Evolutionary conservation across 176 grass and related monocot genomes (phyloP).

Genomic region (Hyparrhenia diplandra): DNA sequence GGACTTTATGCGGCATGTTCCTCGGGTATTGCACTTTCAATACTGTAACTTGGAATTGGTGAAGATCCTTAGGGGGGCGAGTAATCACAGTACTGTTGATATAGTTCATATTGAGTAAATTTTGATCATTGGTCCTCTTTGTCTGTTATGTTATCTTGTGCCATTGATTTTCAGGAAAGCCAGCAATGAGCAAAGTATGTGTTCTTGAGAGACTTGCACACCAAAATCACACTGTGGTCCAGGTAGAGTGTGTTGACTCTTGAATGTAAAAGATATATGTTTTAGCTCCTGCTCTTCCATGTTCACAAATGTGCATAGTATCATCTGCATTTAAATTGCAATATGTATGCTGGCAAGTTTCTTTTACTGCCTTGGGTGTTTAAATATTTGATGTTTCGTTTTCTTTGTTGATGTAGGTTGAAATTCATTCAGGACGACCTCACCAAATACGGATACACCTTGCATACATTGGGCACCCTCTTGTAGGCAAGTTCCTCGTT

Average conservation of each 20-base stretch:
- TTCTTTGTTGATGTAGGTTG: conserved; percentile 45
- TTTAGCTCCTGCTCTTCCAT: neutral
- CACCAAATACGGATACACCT: conserved; percentile 92
- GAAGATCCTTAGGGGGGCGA: too few species aligned
- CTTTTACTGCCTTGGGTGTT: neutral
- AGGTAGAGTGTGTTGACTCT: conserved; percentile 32
- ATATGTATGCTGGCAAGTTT: neutral
- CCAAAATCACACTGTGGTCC: conserved; percentile 59
- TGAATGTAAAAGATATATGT: neutral
- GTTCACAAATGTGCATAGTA: neutral
- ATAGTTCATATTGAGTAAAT: neutral
- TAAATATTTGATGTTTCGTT: conserved; percentile 3
- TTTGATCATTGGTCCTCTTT: conserved; percentile 6
- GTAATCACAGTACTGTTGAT: neutral
- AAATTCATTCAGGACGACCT: conserved; percentile 85
- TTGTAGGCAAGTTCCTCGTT: conserved; percentile 53
- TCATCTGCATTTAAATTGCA: neutral
- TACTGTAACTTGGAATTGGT: too few species aligned
- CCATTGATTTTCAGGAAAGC: conserved; percentile 48
- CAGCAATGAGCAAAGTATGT: conserved; percentile 69
- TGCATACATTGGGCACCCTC: conserved; percentile 74
- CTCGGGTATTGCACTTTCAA: too few species aligned
- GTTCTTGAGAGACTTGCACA: conserved; percentile 62
- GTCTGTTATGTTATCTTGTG: neutral
- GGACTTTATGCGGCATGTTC: too few species aligned